These are phyloP conservation scores for Hortaea werneckii DNA, from an alignment of 2,329 filamentous ascomycete species.

Conservation along the genomic window DNA sequence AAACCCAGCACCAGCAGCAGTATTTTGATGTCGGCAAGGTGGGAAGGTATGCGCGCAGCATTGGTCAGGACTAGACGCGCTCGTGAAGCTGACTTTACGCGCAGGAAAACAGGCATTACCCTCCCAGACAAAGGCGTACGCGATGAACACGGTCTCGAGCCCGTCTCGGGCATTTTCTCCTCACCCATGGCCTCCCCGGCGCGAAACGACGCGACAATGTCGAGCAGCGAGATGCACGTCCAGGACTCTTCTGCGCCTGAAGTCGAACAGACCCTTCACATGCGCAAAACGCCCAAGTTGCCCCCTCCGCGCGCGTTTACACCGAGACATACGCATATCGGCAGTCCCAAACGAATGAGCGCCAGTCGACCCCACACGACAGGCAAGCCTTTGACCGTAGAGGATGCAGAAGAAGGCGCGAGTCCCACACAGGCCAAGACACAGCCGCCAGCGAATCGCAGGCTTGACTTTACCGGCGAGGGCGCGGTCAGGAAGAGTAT, in stretches of 20 bases:
- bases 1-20: slow-evolving; percentile 9
- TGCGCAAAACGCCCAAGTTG: slow-evolving; percentile 36
- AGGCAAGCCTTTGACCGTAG: slow-evolving; percentile 2
- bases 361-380: slow-evolving; percentile 38
- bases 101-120: slow-evolving; percentile 80
- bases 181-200: slow-evolving; percentile 62
- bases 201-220: slow-evolving; percentile 13
- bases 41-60: slow-evolving; percentile 17
- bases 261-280: slow-evolving; percentile 31
- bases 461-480: slow-evolving; percentile 22
- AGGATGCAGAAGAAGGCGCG: background rate
- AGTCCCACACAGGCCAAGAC: slow-evolving; percentile 7
- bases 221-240: slow-evolving; percentile 42
- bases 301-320: slow-evolving; percentile 45
- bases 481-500: slow-evolving; percentile 21
- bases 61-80: background rate
- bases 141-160: slow-evolving; percentile 88
- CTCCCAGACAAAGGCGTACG: slow-evolving; percentile 67
- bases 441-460: slow-evolving; percentile 21
- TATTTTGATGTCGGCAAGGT: slow-evolving; percentile 28
- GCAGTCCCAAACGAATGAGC: slow-evolving; percentile 52
- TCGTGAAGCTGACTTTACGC: slow-evolving; percentile 8
- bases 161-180: slow-evolving; percentile 78
- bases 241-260: slow-evolving; percentile 49
- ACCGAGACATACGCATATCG: slow-evolving; percentile 52